Conservation (phyloP, 2,329 filamentous ascomycete species). For the Diaporthe helianthi region DNA sequence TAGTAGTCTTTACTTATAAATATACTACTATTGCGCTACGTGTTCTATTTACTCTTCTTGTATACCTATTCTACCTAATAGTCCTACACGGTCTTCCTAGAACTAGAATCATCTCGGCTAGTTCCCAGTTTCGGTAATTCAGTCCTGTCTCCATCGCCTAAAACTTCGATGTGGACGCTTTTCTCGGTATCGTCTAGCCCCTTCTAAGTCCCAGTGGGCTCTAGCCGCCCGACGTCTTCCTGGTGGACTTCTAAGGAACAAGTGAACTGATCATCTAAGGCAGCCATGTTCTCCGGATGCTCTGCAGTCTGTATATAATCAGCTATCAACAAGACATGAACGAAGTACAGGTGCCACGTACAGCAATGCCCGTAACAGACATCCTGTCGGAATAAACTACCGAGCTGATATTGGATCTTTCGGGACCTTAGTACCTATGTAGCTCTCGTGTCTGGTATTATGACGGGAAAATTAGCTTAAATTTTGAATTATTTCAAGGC, state of each 20-base stretch:
- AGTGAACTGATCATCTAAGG: neutral
- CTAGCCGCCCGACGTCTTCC: neutral
- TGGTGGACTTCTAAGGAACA: neutral
- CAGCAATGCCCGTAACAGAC: neutral
- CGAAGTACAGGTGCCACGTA: neutral
- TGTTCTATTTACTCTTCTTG: no score
- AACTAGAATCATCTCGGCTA: no score
- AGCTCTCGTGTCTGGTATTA: neutral
- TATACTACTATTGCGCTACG: no score
- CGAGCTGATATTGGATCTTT: no score
- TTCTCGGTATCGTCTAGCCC: neutral
- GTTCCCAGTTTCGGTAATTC: neutral
- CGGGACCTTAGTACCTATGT: no score
- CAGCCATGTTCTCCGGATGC: neutral
- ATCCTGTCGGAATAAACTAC: neutral
- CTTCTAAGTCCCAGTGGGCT: neutral
- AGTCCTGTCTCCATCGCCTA: neutral
- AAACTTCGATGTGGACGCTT: rapidly evolving
- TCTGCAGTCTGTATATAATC: neutral
- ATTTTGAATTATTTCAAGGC: no score
- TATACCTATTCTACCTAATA: no score
- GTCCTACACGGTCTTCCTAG: neutral
- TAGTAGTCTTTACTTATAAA: no score
- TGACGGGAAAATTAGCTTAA: neutral
- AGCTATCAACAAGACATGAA: neutral